Evolutionary conservation across 345 rosid genomes (phyloP).

Genomic region (Linum lewisii): DNA sequence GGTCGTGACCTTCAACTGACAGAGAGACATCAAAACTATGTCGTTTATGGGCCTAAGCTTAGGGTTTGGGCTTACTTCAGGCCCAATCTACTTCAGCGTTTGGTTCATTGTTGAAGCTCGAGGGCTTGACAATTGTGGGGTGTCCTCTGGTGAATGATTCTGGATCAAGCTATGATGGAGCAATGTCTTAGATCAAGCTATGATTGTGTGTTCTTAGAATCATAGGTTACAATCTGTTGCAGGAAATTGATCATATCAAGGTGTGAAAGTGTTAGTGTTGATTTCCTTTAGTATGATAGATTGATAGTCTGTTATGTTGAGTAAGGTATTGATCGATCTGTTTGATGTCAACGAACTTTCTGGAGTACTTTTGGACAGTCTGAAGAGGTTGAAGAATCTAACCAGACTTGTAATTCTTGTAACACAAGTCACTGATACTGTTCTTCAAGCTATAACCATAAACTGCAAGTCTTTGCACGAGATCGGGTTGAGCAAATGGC

Average conservation of each 20-base stretch:
- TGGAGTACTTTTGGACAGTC: conserved; percentile 20
- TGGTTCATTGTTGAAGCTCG: conserved; percentile 52
- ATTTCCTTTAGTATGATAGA: conserved; percentile 3
- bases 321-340: conserved; percentile 4
- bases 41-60: too few species aligned
- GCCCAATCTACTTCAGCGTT: too few species aligned
- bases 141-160: conserved; percentile 58
- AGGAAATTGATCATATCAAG: conserved; percentile 75
- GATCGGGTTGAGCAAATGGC: conserved; percentile 74
- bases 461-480: conserved; percentile 53
- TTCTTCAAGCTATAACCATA: conserved; percentile 35
- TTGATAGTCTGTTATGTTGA: not conserved
- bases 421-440: conserved; percentile 43
- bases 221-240: conserved; percentile 3
- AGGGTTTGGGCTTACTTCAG: too few species aligned
- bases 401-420: conserved; percentile 47
- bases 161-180: conserved; percentile 29
- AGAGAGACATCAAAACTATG: too few species aligned
- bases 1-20: too few species aligned
- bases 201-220: not conserved
- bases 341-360: conserved; percentile 47
- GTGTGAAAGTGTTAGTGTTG: conserved; percentile 50
- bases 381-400: conserved; percentile 53
- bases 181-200: too few species aligned
- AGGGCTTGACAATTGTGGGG: conserved; percentile 44